phyloP scores from a whole-genome alignment of 129 eudicot genomes.

The Deinandra increscens region DNA sequence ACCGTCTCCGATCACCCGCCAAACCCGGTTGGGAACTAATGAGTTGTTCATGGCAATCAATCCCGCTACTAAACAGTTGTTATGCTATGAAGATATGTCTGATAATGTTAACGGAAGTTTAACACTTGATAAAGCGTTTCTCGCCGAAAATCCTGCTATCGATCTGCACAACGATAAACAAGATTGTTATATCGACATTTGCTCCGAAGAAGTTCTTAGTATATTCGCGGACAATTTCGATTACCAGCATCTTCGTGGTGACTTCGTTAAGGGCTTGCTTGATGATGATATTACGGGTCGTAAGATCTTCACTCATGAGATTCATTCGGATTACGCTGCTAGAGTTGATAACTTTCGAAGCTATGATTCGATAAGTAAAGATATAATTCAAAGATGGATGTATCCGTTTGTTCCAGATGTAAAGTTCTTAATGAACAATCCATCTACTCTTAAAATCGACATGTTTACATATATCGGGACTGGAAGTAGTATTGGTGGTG shows the following conservation, averaged over 20 bases:
- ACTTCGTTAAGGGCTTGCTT: constrained; percentile 84
- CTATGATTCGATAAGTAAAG: constrained; percentile 82
- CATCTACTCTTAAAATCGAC: constrained; percentile 56
- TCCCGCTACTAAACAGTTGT: constrained; percentile 71
- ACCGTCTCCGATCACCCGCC: constrained; percentile 68
- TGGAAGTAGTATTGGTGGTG: constrained; percentile 58
- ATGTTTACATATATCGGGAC: constrained; percentile 71
- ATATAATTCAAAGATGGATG: constrained; percentile 88
- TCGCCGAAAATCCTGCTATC: too few relatives aligned
- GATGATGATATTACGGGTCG: constrained; percentile 85
- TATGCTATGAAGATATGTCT: constrained; percentile 70
- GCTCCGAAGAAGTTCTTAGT: constrained; percentile 80
- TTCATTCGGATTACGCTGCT: constrained; percentile 85
- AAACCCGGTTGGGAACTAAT: constrained; percentile 83
- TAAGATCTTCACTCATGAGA: constrained; percentile 83
- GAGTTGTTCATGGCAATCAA: constrained; percentile 83
- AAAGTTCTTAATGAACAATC: constrained; percentile 48
- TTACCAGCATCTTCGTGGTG: constrained; percentile 88
- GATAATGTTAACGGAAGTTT: constrained; percentile 49
- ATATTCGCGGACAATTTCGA: constrained; percentile 88
- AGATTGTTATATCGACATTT: too few relatives aligned
- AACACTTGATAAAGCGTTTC: constrained; percentile 65
- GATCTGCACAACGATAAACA: too few relatives aligned
- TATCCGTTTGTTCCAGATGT: constrained; percentile 89
- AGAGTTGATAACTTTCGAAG: constrained; percentile 75